Evolutionary conservation across 1,284 basidiomycete genomes (phyloP).

Genomic region (Trametes pubescens): DNA sequence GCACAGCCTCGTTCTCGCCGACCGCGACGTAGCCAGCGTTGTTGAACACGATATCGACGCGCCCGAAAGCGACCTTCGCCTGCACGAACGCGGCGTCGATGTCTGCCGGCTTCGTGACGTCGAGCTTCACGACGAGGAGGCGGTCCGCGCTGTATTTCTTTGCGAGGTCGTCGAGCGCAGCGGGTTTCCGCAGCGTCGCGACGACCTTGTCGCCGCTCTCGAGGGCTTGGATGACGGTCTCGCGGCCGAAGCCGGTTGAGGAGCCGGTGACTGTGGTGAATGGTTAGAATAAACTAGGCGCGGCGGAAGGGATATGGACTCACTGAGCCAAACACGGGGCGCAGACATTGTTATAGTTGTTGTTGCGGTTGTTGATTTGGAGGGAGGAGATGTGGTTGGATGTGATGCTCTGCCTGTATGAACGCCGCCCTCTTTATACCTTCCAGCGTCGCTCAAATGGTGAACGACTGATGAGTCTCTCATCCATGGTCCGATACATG

Average conservation of each 20-base stretch:
- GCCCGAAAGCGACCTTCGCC: background rate
- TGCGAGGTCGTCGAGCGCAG: background rate
- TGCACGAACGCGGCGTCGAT: background rate
- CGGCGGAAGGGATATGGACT: background rate
- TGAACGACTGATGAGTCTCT: background rate
- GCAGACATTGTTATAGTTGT: background rate
- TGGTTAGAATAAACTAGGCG: background rate
- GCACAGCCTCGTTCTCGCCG: background rate
- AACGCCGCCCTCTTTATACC: background rate
- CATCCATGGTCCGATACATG: background rate
- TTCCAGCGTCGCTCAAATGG: background rate
- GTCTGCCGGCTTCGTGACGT: background rate
- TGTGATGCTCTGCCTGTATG: background rate
- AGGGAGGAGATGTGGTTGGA: background rate
- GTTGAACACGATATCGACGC: background rate
- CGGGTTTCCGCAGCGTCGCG: background rate
- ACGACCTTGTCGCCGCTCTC: background rate
- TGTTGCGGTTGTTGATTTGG: background rate
- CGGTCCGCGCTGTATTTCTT: background rate
- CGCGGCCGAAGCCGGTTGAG: background rate
- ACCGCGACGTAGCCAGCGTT: background rate
- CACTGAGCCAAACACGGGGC: background rate
- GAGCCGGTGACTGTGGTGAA: background rate
- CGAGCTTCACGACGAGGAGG: background rate
- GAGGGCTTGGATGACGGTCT: background rate